Percentiles rank a stretch among this genome's conserved stretches.
These are phyloP conservation scores for Penicillium egyptiacum DNA, from an alignment of 495 filamentous ascomycete genomes.

Conservation along the genomic window DNA sequence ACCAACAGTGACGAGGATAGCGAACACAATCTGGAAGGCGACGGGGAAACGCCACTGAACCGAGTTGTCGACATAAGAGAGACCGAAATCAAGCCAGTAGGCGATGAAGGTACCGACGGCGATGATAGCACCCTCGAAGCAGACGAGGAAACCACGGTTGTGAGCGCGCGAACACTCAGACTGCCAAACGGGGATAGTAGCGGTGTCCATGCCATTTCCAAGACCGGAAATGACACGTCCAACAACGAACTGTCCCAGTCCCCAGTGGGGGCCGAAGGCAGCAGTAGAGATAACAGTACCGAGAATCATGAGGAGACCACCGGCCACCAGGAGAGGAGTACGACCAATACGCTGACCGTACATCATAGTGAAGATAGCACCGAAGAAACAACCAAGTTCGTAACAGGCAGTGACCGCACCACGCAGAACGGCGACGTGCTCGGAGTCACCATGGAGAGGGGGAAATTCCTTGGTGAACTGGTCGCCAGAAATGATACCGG, in stretches of 20 bases:
- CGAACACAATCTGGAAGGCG: constrained; percentile 76
- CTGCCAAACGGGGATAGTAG: constrained; percentile 76
- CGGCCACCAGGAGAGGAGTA: constrained; percentile 58
- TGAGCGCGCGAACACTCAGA: constrained; percentile 68
- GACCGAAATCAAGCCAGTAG: constrained; percentile 83
- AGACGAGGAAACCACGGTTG: constrained; percentile 77
- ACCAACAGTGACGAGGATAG: constrained; percentile 55
- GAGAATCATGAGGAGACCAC: constrained; percentile 69
- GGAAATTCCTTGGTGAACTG: constrained; percentile 68
- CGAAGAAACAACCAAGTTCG: constrained; percentile 73
- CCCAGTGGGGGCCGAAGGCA: constrained; percentile 40
- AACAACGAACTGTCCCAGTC: constrained; percentile 67
- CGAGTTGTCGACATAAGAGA: constrained; percentile 53
- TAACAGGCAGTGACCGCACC: constrained; percentile 80
- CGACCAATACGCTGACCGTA: constrained; percentile 69
- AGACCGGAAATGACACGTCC: constrained; percentile 71
- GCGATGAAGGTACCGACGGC: constrained; percentile 75
- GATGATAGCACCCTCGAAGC: constrained; percentile 76
- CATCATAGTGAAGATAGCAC: constrained; percentile 68
- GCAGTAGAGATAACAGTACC: constrained; percentile 71
- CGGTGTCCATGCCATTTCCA: constrained; percentile 74
- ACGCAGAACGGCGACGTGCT: constrained; percentile 65
- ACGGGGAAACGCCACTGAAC: constrained; percentile 67
- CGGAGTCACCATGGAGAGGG: constrained; percentile 47
- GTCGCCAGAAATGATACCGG: constrained; percentile 69